phyloP scores from a whole-genome alignment of 345 rosid species.

The Populus deltoides region DNA sequence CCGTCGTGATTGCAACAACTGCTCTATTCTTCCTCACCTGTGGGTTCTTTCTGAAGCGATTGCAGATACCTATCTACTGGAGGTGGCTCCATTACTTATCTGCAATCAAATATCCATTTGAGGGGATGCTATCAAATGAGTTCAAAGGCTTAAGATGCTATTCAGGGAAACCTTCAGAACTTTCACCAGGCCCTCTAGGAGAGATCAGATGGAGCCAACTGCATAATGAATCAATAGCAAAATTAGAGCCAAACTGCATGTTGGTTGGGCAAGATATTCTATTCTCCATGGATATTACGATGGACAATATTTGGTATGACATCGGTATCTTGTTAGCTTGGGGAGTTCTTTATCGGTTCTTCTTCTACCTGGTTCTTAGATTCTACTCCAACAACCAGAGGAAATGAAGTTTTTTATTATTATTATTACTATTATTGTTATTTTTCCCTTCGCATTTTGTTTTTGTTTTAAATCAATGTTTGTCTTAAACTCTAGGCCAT shows the following conservation, averaged over 20 bases:
- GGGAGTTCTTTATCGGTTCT: slow-evolving; percentile 53
- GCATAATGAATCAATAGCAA: slow-evolving; percentile 6
- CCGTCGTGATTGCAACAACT: slow-evolving; percentile 61
- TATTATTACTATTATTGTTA: neutral
- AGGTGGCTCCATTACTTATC: slow-evolving; percentile 65
- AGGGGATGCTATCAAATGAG: slow-evolving; percentile 52
- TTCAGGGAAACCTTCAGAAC: slow-evolving; percentile 25
- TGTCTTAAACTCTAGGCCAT: neutral
- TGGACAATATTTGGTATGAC: slow-evolving; percentile 45
- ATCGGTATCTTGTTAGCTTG: slow-evolving; percentile 55
- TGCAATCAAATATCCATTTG: slow-evolving; percentile 65
- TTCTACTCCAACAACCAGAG: slow-evolving; percentile 55
- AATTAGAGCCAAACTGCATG: slow-evolving; percentile 6
- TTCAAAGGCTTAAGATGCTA: slow-evolving; percentile 43
- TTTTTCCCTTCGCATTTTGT: neutral
- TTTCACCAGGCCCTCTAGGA: slow-evolving; percentile 60
- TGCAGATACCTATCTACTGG: slow-evolving; percentile 45
- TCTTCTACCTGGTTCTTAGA: slow-evolving; percentile 53
- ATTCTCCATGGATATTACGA: slow-evolving; percentile 40
- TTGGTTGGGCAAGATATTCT: slow-evolving; percentile 54
- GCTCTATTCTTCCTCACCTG: slow-evolving; percentile 66
- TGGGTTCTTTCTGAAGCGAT: slow-evolving; percentile 52
- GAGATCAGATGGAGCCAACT: slow-evolving; percentile 22
- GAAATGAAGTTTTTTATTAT: slow-evolving; percentile 27
- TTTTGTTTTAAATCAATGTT: neutral